Evolutionary conservation across 805 yeast genomes (phyloP).

Genomic region (Cyberlindnera euphorbiae): DNA sequence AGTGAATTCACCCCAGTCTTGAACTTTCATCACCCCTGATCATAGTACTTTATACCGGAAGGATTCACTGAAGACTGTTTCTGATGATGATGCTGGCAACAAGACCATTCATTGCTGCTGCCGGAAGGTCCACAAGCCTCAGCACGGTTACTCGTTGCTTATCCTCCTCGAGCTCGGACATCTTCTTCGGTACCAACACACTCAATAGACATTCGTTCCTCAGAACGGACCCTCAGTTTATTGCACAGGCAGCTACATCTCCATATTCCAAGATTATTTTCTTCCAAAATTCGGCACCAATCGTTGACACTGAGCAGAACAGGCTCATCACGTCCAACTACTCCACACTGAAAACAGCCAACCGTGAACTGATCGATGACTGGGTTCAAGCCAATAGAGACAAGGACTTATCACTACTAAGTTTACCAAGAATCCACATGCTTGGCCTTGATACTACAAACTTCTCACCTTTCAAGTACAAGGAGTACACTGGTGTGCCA

Average conservation of each 20-base stretch:
- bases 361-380: constrained; percentile 16
- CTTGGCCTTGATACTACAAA: constrained; percentile 38
- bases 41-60: no score
- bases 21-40: no score
- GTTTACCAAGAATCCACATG: constrained; percentile 28
- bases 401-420: constrained; percentile 4
- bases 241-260: constrained; percentile 38
- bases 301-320: constrained; percentile 14
- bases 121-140: no score
- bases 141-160: background rate
- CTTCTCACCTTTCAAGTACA: constrained; percentile 37
- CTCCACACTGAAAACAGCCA: constrained; percentile 12
- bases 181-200: constrained; percentile 45
- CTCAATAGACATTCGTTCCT: constrained; percentile 55
- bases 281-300: constrained; percentile 29
- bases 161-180: constrained; percentile 11
- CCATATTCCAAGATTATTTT: constrained; percentile 40
- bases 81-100: no score
- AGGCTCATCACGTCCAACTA: constrained; percentile 13
- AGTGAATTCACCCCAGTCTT: no score
- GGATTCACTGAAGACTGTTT: no score
- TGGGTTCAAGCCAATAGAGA: constrained; percentile 21
- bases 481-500: constrained; percentile 57
- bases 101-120: no score
- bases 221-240: constrained; percentile 45